Base-by-base conservation (phyloP, 352 stramenopile species). In the Phytophthora kernoviae region DNA sequence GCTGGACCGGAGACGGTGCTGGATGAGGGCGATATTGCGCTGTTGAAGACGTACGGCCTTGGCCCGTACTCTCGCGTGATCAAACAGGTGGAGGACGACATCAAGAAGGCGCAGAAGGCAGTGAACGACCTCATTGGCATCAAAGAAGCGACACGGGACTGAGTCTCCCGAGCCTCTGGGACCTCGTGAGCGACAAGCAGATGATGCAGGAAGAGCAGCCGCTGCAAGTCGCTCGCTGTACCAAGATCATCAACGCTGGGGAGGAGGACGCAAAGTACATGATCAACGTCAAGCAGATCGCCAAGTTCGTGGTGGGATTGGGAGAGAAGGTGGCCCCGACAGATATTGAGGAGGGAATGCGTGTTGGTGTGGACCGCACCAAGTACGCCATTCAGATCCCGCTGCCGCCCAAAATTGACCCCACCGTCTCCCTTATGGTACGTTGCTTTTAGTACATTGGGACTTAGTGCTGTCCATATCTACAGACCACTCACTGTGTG, bases 201-300 rank as follows among this genome's bases (percentile, higher is more conserved):
- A 99, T 99, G 97, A 99, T 99, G 96, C 94, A 98, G 54, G 97
- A 99, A 71, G 98, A 99, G 71, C 96, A 98, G 73, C 93, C 94
- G 32, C 77, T 98, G 32, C 93, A 98, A 63, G 97, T 99, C 21
- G 98, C 98, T 20, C 85, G 97, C 39, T 99, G 97, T 77, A 97
- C 91, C 32, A 96, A 98, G 64, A 97, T 96, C 67, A 98, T 98
- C 58, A 96, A 98, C 62, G 87, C 90, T 17, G 91, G 84, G 36
- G 90, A 95, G 53, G 92, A 98, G 45, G 91, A 98, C 59, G 96
- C 96, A 71, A 99, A 99, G 79, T 99, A 99, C 84, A 97, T 99
- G 47, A 99, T 99, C 68, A 99, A 99, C 75, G 95, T 99, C 62
- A 99, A 99, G 73, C 97, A 99, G 79, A 99, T 99, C 82, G 98